A percentile compares a stretch with the other conserved stretches of the same genome.
Evolutionary conservation across 306 rosid genomes (phyloP).

Genomic region (Trichosanthes truncata): DNA sequence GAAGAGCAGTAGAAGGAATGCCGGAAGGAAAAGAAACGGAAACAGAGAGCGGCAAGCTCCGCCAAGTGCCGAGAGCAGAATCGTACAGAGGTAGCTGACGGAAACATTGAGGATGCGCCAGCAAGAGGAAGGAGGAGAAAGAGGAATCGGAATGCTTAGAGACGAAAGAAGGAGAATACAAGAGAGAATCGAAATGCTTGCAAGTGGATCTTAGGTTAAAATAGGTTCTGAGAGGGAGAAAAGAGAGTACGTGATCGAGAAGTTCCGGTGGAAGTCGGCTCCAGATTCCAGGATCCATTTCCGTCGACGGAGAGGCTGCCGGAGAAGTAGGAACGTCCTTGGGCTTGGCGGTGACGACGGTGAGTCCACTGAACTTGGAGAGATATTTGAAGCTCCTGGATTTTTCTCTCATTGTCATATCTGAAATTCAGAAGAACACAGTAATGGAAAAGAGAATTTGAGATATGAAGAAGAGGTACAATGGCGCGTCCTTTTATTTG

Average conservation of each 20-base stretch:
- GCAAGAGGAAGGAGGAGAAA: slow-evolving; percentile 65
- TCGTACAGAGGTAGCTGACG: slow-evolving; percentile 59
- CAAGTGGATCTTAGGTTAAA: slow-evolving; percentile 71
- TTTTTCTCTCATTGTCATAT: slow-evolving; percentile 1
- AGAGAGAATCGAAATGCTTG: slow-evolving; percentile 53
- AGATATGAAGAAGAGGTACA: not conserved
- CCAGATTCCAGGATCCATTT: slow-evolving; percentile 81
- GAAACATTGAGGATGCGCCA: slow-evolving; percentile 68
- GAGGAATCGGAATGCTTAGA: slow-evolving; percentile 45
- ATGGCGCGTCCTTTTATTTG: not conserved
- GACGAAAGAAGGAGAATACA: slow-evolving; percentile 59
- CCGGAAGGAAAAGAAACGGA: slow-evolving; percentile 27
- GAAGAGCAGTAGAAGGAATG: slow-evolving; percentile 24
- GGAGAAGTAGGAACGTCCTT: not conserved
- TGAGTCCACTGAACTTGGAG: not conserved
- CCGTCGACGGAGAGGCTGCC: not conserved
- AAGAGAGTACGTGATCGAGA: slow-evolving; percentile 55
- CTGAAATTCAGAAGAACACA: too few species aligned
- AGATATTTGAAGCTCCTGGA: not conserved
- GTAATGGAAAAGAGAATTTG: not conserved
- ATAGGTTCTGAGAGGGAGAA: slow-evolving; percentile 56
- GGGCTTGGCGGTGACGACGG: not conserved
- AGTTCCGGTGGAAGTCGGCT: slow-evolving; percentile 58
- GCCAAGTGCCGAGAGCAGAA: slow-evolving; percentile 47
- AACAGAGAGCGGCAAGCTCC: slow-evolving; percentile 33